Base-by-base conservation (phyloP, 2,329 filamentous ascomycete genomes). In the Penicillium frequentans region DNA sequence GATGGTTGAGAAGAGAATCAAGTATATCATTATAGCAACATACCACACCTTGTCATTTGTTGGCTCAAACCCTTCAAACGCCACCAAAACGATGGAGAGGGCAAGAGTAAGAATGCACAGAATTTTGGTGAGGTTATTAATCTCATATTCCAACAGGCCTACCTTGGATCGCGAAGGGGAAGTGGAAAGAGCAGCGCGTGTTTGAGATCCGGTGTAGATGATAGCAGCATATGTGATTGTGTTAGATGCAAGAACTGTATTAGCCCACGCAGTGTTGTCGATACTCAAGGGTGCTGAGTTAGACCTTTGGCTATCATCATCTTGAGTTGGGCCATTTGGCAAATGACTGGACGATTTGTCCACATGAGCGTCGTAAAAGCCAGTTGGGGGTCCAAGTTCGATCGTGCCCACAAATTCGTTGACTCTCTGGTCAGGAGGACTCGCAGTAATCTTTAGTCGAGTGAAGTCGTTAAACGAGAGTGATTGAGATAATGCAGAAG, bases 1-100 rank as follows among this genome's bases (percentile, higher is more conserved):
- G 68, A 99, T 99, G 0, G 93, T 98, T n/a, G 93, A 98, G 79
- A 99, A 99, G 1, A 99, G 81, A 59, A 99, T 96, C 61, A 99
- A 79, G 72, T 98, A 99, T n/a, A 93, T 88, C 87, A 96, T 95
- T 68, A 98, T 96, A 63, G 96, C 93, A 64, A 98, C 87, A 73
- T 98, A 99, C 95, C 95, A 99, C 56, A 73, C 65, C 63, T 81
- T 80, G 58, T 79, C 73, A 54, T 78, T 79, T 7, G 72, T 78
- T 35, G 75, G 75, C 59, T 87, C 82, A 62, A 96, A 95, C 0
- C 91, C 89, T 73, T 97, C 88, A 2, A 98, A 77, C 0, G 91
- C 92, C 5, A 99, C 95, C 9, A 99, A 84, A 43, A 96, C 83
- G 61, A 97, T 83, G 0, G 93, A 98, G 3, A 99, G 80, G 0